phyloP scores from a whole-genome alignment of 2,329 filamentous ascomycete species.

The Diaporthe humulicola region DNA sequence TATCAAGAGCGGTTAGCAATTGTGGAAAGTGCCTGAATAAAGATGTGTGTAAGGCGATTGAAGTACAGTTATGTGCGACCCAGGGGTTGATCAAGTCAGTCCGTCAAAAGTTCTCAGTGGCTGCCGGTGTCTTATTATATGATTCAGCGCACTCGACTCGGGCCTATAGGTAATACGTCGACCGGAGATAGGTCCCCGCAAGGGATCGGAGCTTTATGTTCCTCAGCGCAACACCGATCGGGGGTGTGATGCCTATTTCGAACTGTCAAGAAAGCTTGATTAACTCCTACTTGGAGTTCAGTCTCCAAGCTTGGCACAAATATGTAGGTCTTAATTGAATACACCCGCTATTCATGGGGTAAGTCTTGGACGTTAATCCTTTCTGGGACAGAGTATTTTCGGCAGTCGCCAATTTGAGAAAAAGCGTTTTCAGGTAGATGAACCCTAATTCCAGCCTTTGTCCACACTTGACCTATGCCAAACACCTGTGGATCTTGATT shows the following conservation, averaged over 20 bases:
- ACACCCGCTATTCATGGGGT: not conserved
- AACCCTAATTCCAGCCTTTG: not conserved
- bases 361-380: not conserved
- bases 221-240: not conserved
- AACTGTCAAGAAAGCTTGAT: slow-evolving; percentile 3
- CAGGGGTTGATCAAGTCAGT: too few relatives aligned
- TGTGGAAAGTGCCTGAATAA: too few relatives aligned
- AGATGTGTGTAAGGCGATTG: not conserved
- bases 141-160: not conserved
- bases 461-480: not conserved
- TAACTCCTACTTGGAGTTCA: not conserved
- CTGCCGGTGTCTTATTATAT: not conserved
- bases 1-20: not conserved
- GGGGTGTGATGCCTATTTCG: not conserved
- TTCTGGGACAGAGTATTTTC: not conserved
- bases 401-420: not conserved
- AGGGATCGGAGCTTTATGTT: not conserved
- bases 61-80: not conserved
- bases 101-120: not conserved
- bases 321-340: not conserved
- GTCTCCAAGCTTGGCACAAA: not conserved
- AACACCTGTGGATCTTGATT: too few relatives aligned
- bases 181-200: not conserved
- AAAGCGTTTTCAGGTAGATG: not conserved
- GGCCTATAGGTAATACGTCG: not conserved